Base-by-base conservation (phyloP, 805 yeast genomes). In the Myxozyma geophila region DNA sequence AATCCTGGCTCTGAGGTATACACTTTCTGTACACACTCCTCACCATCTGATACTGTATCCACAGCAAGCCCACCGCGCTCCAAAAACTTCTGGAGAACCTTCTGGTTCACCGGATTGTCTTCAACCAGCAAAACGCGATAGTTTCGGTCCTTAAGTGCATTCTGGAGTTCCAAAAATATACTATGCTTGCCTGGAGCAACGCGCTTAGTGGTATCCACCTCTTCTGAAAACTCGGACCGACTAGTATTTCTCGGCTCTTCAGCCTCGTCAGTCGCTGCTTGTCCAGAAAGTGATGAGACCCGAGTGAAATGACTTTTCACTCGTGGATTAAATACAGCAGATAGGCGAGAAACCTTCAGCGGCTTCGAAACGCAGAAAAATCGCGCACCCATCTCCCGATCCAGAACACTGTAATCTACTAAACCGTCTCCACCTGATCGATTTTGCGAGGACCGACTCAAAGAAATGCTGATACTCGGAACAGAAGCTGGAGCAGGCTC, bases 91-190 rank as follows among this genome's bases (percentile, higher is more conserved):
- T 82, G 85, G 69, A 91, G 89, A 23, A 92, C 97, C 77, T 91
- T 96, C 75, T 91, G 97, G 71, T 92, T 92, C 9, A 92, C 96
- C 67, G 83, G 79, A 71, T 92, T 92, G 72, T 92, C 97, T 73
- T 92, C 98, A 0, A 96, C 97, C n/a, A 92, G 89, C 57, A 92
- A 77, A 23, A 92, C 84, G 60, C 70, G 67, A 40, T 60, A 66
- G 28, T 60, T 50, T n/a, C 51, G 53, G 8, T 55, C 68, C 7
- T 19, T 54, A 37, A 66, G 51, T 13, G 55, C 56, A 9, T 57
- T 63, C 47, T 58, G 60, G 37, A 74, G 57, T 8, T 67, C 71
- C 66, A 64, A 49, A 69, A 72, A 19, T 72, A 67, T 50, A 15
- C 54, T 56, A 7, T 47, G 39, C 46, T 48, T 46, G 19, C 51